phyloP scores from a whole-genome alignment of 495 filamentous ascomycete genomes.

The Penicillium crystallinum region DNA sequence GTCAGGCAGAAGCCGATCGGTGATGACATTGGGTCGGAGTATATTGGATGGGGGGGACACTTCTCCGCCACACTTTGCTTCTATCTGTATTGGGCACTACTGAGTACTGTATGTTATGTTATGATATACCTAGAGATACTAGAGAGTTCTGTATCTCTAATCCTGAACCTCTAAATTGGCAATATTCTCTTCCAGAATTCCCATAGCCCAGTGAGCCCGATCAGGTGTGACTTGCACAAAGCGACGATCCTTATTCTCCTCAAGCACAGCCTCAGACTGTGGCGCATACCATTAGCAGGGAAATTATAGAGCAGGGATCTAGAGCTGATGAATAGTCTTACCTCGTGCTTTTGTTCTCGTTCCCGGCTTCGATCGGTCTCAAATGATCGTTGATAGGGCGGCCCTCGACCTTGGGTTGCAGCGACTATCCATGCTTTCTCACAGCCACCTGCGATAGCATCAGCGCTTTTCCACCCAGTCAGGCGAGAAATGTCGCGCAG shows the following conservation, averaged over 20 bases:
- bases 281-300: constrained; percentile 3
- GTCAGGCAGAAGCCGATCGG: constrained; percentile 14
- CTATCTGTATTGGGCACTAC: constrained; percentile 1
- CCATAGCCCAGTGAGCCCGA: constrained; percentile 53
- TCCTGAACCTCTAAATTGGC: constrained; percentile 34
- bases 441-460: constrained; percentile 74
- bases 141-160: background rate
- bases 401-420: constrained; percentile 65
- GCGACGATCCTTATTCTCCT: constrained; percentile 43
- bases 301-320: background rate
- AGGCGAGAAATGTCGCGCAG: constrained; percentile 70
- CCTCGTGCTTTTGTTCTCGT: constrained; percentile 4
- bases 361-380: constrained; percentile 18
- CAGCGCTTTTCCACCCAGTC: constrained; percentile 81
- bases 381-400: constrained; percentile 57
- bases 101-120: background rate
- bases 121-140: background rate
- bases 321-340: constrained; percentile 7
- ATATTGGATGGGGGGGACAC: background rate
- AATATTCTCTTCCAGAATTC: constrained; percentile 54
- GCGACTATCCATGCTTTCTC: constrained; percentile 76
- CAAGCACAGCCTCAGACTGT: constrained; percentile 18
- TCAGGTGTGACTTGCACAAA: constrained; percentile 44
- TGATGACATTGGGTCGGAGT: constrained; percentile 13
- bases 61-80: background rate